A percentile compares a stretch with the other conserved stretches of the same genome.
These are phyloP conservation scores for Plectosphaerella plurivora DNA, from an alignment of 2,329 filamentous ascomycete genomes.

Conservation along the genomic window DNA sequence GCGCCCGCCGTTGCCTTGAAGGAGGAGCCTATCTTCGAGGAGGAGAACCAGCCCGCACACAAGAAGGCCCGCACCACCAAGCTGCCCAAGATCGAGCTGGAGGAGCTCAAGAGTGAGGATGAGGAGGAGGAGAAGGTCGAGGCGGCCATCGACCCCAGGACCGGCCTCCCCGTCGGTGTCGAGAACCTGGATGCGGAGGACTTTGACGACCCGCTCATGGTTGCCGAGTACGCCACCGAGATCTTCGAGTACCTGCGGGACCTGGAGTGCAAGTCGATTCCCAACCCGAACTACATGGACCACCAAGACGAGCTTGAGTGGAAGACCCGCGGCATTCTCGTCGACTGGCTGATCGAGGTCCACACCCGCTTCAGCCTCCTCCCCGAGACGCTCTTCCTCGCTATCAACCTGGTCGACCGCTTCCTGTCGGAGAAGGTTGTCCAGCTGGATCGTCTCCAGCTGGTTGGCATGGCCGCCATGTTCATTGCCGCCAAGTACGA, in stretches of 20 bases:
- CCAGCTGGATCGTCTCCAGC: conserved; percentile 89
- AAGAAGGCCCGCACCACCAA: conserved; percentile 54
- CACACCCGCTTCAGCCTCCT: conserved; percentile 95
- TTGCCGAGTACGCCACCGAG: conserved; percentile 92
- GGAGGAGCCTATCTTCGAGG: conserved; percentile 55
- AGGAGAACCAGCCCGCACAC: conserved; percentile 63
- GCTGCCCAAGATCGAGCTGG: too few relatives aligned
- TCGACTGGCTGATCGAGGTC: conserved; percentile 98
- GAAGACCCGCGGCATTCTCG: conserved; percentile 96
- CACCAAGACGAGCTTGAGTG: conserved; percentile 94
- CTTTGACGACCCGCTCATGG: conserved; percentile 91
- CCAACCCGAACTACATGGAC: conserved; percentile 92
- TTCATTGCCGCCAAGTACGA: conserved; percentile 99
- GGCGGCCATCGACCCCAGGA: conserved; percentile 15
- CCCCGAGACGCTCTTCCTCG: conserved; percentile 92
- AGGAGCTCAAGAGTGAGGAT: conserved; percentile 43
- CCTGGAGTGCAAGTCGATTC: conserved; percentile 72
- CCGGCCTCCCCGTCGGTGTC: conserved; percentile 27
- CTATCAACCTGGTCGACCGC: conserved; percentile 97
- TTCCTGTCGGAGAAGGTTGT: conserved; percentile 96
- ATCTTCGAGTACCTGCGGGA: conserved; percentile 95
- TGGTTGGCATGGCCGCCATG: conserved; percentile 98
- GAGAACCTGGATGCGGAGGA: conserved; percentile 82
- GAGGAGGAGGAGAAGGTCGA: conserved; percentile 28
- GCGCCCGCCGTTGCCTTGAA: conserved; percentile 52